Conservation (phyloP, 2,329 filamentous ascomycete species). For the Aspergillus pseudoterreus region DNA sequence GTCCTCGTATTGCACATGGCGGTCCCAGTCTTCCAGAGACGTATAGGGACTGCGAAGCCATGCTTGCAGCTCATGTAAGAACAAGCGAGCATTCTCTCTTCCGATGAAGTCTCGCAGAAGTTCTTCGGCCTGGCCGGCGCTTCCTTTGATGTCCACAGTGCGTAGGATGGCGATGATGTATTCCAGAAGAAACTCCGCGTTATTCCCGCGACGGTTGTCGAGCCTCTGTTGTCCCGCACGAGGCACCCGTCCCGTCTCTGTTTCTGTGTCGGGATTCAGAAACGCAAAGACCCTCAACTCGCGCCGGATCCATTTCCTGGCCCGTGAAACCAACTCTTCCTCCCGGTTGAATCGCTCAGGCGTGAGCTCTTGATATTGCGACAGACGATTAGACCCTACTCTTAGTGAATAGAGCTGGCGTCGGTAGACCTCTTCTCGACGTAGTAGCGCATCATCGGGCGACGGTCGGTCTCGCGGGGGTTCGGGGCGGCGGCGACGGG, state of each 20-base stretch:
- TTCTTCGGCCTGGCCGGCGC: conserved; percentile 72
- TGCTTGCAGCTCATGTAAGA: conserved; percentile 78
- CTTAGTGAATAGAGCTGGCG: conserved; percentile 72
- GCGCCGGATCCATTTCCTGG: conserved; percentile 75
- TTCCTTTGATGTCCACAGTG: conserved; percentile 75
- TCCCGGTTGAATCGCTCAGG: conserved; percentile 63
- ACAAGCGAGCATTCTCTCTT: conserved; percentile 65
- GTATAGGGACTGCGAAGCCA: conserved; percentile 79
- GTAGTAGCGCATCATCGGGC: conserved; percentile 47
- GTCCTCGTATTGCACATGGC: conserved; percentile 66
- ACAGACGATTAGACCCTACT: conserved; percentile 76
- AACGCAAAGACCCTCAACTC: conserved; percentile 83
- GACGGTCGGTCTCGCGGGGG: conserved; percentile 26
- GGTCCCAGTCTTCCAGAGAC: conserved; percentile 74
- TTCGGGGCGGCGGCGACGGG: conserved; percentile 18
- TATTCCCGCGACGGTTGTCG: conserved; percentile 54
- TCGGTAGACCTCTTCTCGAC: conserved; percentile 70
- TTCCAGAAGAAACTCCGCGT: conserved; percentile 79
- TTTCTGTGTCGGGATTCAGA: conserved; percentile 45
- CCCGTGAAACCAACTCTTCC: conserved; percentile 67
- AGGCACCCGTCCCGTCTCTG: conserved; percentile 14
- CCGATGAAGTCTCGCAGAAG: conserved; percentile 77
- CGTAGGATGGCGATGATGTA: conserved; percentile 82
- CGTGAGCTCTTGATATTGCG: conserved; percentile 70
- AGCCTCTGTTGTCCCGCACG: conserved; percentile 30